These are phyloP conservation scores for Pseudogymnoascus verrucosus DNA, from an alignment of 2,329 filamentous ascomycete genomes.

Conservation along the genomic window DNA sequence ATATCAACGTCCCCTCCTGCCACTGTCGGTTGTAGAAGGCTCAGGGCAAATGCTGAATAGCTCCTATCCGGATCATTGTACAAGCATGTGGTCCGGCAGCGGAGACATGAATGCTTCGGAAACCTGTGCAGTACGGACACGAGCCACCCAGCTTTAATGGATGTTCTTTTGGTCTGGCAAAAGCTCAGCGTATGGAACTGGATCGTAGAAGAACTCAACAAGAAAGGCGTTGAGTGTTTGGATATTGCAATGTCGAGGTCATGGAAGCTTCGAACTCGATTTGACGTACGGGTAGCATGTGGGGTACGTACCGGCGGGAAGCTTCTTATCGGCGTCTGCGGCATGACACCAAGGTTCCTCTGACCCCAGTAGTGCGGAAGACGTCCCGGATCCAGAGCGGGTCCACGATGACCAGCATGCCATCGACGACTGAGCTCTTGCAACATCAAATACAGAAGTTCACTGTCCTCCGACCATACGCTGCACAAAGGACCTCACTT, in stretches of 20 bases:
- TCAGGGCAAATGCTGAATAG: neutral
- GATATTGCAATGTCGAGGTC: neutral
- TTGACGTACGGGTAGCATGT: conserved; percentile 7
- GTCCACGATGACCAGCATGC: conserved; percentile 5
- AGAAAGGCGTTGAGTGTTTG: neutral
- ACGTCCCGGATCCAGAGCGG: conserved; percentile 7
- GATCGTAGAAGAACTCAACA: neutral
- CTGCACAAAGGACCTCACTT: conserved; percentile 2
- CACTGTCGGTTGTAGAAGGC: neutral
- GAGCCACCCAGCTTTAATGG: neutral
- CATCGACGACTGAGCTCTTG: neutral
- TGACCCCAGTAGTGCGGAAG: conserved; percentile 8
- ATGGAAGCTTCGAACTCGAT: conserved; percentile 1
- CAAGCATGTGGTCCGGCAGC: neutral
- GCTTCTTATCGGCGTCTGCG: conserved; percentile 1
- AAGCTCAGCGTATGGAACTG: neutral
- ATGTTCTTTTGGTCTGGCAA: neutral
- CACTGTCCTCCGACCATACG: neutral
- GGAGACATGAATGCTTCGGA: neutral
- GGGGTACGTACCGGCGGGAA: conserved; percentile 3
- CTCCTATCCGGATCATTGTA: conserved; percentile 6
- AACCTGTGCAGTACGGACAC: neutral
- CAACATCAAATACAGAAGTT: neutral
- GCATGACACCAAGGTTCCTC: conserved; percentile 8
- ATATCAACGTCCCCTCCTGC: neutral